phyloP scores from a whole-genome alignment of 192 early-diverging fungal species.

The Glomus cerebriforme region DNA sequence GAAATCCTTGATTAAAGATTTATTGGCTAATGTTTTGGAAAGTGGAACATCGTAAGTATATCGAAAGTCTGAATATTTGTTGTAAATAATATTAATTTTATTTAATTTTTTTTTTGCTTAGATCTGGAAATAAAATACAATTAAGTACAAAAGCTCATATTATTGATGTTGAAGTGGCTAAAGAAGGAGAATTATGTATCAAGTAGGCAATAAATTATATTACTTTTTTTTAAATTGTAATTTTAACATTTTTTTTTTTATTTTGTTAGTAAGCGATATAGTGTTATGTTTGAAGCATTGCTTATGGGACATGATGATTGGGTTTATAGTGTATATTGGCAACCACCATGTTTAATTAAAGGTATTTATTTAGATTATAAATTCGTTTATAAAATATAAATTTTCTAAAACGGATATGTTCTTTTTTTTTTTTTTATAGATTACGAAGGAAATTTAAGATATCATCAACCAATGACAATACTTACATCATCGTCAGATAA shows the following conservation, averaged over 20 bases:
- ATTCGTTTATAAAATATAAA: neutral
- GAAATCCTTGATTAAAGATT: neutral
- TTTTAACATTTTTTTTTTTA: neutral
- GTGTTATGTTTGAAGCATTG: slow-evolving; percentile 85
- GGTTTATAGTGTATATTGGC: slow-evolving; percentile 87
- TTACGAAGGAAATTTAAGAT: slow-evolving; percentile 29
- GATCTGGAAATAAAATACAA: slow-evolving; percentile 57
- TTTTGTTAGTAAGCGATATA: slow-evolving; percentile 40
- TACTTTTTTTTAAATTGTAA: neutral
- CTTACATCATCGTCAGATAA: slow-evolving; percentile 91
- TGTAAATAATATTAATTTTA: neutral
- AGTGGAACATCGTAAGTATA: neutral
- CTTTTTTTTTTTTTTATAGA: slow-evolving; percentile 24
- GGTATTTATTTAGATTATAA: slow-evolving; percentile 22
- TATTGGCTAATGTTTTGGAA: neutral
- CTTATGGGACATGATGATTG: slow-evolving; percentile 97
- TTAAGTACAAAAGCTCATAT: slow-evolving; percentile 86
- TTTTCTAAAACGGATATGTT: neutral
- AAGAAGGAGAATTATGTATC: neutral
- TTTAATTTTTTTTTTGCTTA: slow-evolving; percentile 25
- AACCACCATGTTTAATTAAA: slow-evolving; percentile 46
- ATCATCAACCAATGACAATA: slow-evolving; percentile 68
- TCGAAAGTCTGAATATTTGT: neutral
- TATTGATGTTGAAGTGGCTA: slow-evolving; percentile 53
- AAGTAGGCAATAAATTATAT: neutral